These are phyloP conservation scores for Fusarium duplospermum DNA, from an alignment of 2,329 filamentous ascomycete species.

Conservation along the genomic window DNA sequence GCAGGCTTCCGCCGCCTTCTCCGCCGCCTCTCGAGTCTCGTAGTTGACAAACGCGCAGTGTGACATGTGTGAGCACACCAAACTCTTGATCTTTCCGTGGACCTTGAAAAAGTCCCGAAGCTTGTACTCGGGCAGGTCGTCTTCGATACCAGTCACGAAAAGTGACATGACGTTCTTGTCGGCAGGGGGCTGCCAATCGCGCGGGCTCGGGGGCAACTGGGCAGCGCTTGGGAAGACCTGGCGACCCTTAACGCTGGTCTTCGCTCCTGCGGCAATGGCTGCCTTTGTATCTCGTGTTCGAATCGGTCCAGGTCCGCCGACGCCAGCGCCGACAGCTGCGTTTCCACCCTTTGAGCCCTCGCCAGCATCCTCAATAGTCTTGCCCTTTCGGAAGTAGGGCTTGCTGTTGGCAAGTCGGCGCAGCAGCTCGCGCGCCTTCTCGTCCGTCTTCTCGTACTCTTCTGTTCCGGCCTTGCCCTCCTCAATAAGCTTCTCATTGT, in stretches of 20 bases:
- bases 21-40: slow-evolving; percentile 83
- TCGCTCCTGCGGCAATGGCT: slow-evolving; percentile 61
- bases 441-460: slow-evolving; percentile 96
- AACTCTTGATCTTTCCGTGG: slow-evolving; percentile 89
- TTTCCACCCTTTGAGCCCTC: slow-evolving; percentile 57
- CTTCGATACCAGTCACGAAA: slow-evolving; percentile 94
- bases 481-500: slow-evolving; percentile 95
- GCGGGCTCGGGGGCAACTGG: slow-evolving; percentile 81
- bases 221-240: slow-evolving; percentile 76
- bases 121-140: slow-evolving; percentile 93
- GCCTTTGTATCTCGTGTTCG: slow-evolving; percentile 76
- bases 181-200: slow-evolving; percentile 86
- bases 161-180: slow-evolving; percentile 91
- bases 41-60: slow-evolving; percentile 98
- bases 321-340: slow-evolving; percentile 64
- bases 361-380: slow-evolving; percentile 70
- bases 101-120: slow-evolving; percentile 90
- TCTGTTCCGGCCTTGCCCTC: slow-evolving; percentile 88
- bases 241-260: slow-evolving; percentile 58
- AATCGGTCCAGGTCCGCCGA: slow-evolving; percentile 79
- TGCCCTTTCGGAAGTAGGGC: slow-evolving; percentile 92
- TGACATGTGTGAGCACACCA: slow-evolving; percentile 96
- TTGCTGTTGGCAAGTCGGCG: slow-evolving; percentile 89
- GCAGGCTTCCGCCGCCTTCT: slow-evolving; percentile 84
- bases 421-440: slow-evolving; percentile 91